Conservation (phyloP, 2,329 filamentous ascomycete genomes). For the Neospermospora avenae region DNA sequence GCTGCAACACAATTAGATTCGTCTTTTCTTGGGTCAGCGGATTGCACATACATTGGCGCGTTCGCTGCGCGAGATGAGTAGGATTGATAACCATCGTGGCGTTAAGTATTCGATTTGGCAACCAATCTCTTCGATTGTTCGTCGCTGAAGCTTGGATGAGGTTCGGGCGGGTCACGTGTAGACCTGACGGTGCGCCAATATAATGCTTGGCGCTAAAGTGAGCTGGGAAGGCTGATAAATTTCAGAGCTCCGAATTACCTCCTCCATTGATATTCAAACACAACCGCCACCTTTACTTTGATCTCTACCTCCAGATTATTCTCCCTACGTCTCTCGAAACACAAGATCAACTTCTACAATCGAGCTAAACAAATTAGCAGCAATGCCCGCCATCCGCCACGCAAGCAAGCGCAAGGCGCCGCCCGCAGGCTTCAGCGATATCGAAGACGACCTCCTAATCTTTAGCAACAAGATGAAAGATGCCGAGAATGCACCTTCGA, state of each 20-base stretch:
- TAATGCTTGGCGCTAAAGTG: not conserved
- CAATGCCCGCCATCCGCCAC: slow-evolving; percentile 75
- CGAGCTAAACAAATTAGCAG: not conserved
- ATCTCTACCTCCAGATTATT: not conserved
- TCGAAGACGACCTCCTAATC: slow-evolving; percentile 81
- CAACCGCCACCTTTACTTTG: not conserved
- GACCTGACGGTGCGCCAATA: slow-evolving; percentile 2
- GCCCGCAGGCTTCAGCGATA: slow-evolving; percentile 82
- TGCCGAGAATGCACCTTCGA: slow-evolving; percentile 84
- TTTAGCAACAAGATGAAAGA: slow-evolving; percentile 93
- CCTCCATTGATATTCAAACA: not conserved
- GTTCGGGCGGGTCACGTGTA: slow-evolving; percentile 16
- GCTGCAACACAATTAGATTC: slow-evolving; percentile 50
- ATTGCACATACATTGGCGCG: slow-evolving; percentile 67
- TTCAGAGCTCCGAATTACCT: not conserved
- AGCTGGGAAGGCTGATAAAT: slow-evolving; percentile 21
- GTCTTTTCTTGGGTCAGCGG: no score
- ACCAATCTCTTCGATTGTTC: not conserved
- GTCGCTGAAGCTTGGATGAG: slow-evolving; percentile 19
- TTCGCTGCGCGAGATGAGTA: slow-evolving; percentile 82
- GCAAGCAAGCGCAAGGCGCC: slow-evolving; percentile 76
- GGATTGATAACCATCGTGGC: slow-evolving; percentile 80
- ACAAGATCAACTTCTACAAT: not conserved
- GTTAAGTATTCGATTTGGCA: slow-evolving; percentile 3
- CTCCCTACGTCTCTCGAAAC: not conserved